phyloP scores from a whole-genome alignment of 2,329 filamentous ascomycete species.

The Cadophora sp. region DNA sequence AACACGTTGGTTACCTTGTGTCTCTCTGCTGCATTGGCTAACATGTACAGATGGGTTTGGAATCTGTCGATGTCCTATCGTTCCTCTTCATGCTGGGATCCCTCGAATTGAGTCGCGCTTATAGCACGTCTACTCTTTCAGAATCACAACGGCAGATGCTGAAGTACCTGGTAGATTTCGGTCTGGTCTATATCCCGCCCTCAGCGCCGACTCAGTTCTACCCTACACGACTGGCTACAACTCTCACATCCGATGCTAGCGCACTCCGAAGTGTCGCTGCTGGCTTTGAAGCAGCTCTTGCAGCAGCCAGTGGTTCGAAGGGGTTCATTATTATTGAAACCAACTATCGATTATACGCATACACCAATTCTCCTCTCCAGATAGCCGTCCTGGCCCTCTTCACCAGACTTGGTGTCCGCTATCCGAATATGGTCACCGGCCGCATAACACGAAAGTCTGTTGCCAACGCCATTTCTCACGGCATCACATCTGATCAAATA shows the following conservation, averaged over 20 bases:
- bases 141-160: constrained; percentile 86
- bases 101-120: constrained; percentile 88
- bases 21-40: constrained; percentile 23
- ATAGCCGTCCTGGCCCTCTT: constrained; percentile 95
- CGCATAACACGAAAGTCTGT: constrained; percentile 90
- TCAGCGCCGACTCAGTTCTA: constrained; percentile 71
- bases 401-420: constrained; percentile 84
- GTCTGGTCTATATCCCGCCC: constrained; percentile 80
- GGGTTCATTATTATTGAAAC: constrained; percentile 97
- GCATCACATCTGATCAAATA: constrained; percentile 95
- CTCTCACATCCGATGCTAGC: constrained; percentile 77
- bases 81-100: constrained; percentile 97
- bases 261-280: constrained; percentile 74
- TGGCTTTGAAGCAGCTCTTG: constrained; percentile 70
- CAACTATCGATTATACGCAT: constrained; percentile 97
- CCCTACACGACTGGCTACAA: constrained; percentile 92
- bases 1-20: constrained; percentile 53
- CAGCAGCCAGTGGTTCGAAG: constrained; percentile 55
- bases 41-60: constrained; percentile 62
- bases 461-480: constrained; percentile 82
- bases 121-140: constrained; percentile 84
- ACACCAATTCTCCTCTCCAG: constrained; percentile 91
- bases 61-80: constrained; percentile 90
- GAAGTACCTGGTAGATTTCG: constrained; percentile 89
- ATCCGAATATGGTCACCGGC: constrained; percentile 92